Evolutionary conservation across 352 stramenopile genomes (phyloP).

Genomic region (Blastocystis sp.): DNA sequence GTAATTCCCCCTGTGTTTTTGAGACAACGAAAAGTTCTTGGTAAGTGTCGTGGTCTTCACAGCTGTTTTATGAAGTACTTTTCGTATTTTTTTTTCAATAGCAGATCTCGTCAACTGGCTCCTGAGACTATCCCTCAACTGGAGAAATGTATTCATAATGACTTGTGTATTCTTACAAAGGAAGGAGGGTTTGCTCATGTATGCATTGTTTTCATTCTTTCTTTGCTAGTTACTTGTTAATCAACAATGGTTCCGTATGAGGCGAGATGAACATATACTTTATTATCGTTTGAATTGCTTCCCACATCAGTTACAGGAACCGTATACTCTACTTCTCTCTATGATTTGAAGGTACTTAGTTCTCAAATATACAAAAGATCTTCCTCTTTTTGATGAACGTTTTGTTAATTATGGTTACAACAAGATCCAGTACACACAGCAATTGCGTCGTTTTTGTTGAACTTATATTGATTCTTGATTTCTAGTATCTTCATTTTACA

Average conservation of each 20-base stretch:
- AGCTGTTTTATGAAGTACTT: neutral
- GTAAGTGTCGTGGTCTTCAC: neutral
- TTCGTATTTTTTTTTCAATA: neutral
- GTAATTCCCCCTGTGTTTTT: slow-evolving; percentile 35
- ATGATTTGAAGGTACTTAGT: slow-evolving; percentile 34
- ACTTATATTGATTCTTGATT: neutral
- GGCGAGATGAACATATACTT: neutral
- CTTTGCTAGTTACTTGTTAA: slow-evolving; percentile 10
- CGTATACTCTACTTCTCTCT: neutral
- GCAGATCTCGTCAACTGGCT: neutral
- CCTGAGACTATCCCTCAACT: neutral
- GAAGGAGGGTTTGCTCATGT: slow-evolving; percentile 36
- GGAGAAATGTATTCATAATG: neutral
- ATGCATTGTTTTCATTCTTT: neutral
- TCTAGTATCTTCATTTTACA: neutral
- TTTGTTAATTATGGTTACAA: slow-evolving; percentile 63
- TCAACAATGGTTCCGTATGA: neutral
- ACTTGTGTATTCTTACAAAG: slow-evolving; percentile 14
- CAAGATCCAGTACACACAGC: slow-evolving; percentile 59
- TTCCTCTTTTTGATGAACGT: slow-evolving; percentile 51
- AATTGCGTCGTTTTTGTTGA: slow-evolving; percentile 5
- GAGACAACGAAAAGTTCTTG: neutral
- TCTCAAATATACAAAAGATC: neutral
- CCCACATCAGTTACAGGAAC: slow-evolving; percentile 16
- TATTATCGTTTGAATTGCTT: neutral